Evolutionary conservation across 176 grass and related monocot genomes (phyloP).

Genomic region (Juncus effusus): DNA sequence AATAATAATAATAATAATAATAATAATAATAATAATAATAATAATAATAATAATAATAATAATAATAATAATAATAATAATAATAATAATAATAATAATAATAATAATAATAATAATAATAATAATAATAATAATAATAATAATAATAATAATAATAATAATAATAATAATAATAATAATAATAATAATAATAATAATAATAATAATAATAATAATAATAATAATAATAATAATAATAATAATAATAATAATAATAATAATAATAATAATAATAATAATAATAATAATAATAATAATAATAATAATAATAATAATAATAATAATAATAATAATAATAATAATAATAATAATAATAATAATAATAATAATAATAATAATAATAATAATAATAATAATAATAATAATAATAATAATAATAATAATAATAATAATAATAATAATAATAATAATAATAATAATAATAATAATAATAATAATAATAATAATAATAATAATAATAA

Average conservation of each 20-base stretch:
- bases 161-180: too few species aligned
- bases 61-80: too few species aligned
- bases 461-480: constrained; percentile 4
- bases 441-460: too few species aligned
- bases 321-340: too few species aligned
- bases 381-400: too few species aligned
- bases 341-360: neutral
- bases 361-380: neutral
- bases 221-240: too few species aligned
- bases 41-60: neutral
- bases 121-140: neutral
- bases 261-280: too few species aligned
- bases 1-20: too few species aligned
- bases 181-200: neutral
- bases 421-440: too few species aligned
- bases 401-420: neutral
- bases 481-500: too few species aligned
- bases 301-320: constrained; percentile 7
- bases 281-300: too few species aligned
- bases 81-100: constrained; percentile 4
- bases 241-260: constrained; percentile 4
- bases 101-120: too few species aligned
- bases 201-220: neutral
- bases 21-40: neutral
- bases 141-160: constrained; percentile 1